Base-by-base conservation (phyloP, 2,329 filamentous ascomycete genomes). In the Pseudogymnoascus sp. region DNA sequence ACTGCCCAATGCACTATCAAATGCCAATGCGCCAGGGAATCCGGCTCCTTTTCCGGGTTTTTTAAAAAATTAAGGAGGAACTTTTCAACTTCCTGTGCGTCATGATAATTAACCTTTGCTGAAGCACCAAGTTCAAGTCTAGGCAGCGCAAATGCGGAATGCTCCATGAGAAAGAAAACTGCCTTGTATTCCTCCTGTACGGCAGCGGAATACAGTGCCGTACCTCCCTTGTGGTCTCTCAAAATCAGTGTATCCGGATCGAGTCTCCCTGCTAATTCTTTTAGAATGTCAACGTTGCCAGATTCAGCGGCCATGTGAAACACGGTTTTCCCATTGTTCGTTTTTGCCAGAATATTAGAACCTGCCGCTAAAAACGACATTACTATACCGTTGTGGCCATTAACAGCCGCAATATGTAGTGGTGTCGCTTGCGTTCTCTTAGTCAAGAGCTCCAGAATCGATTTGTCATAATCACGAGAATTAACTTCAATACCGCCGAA, bases 261-360 rank as follows among this genome's bases (percentile, higher is more conserved):
- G n/a, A 57, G 50, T 19, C 15, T 57, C 17, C 15, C 44, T 17
- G 17, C 50, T 19, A 57, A 33, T 33, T 13, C 50, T 19, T 33
- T 6, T 10, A 57, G 10, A 2, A 10, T 33, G 3, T 57, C 50
- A 33, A 57, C 10, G n/a, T 6, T 33, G 4, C 50, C 50, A 57
- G 50, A 57, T 33, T 57, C 28, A 57, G 50, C 50, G n/a, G 50
- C 50, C 50, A 57, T 19, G 50, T 57, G 50, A 19, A 57, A 19
- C 10, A 57, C 50, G 17, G 50, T 57, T 17, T 5, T 26, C 9
- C 47, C 47, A 57, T 33, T n/a, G 5, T 13, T 33, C 26, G 47
- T 19, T 57, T 57, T 57, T 57, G 26, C 50, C 9, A 33, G 17
- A 19, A 57, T 19, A 19, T 57, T n/a, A 10, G 50, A 57, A 3